Percentiles rank a stretch among this genome's conserved stretches.
These are phyloP conservation scores for Flaveria robusta DNA, from an alignment of 129 eudicot genomes.

Conservation along the genomic window DNA sequence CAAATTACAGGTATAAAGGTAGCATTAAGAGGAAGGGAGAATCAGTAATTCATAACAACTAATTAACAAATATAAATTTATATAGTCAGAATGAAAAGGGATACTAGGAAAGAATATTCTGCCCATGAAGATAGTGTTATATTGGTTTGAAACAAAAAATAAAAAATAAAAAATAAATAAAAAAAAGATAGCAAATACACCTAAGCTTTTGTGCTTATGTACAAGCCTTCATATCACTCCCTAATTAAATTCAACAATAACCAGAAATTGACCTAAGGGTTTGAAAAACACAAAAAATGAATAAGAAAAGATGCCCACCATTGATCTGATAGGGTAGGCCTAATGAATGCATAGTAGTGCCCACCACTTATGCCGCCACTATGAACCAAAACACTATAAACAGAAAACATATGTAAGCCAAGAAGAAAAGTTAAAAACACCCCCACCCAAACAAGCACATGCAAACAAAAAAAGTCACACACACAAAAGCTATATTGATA, in stretches of 20 bases:
- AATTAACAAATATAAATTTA: not conserved
- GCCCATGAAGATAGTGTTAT: not conserved
- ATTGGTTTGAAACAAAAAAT: no score
- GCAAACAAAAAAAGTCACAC: not conserved
- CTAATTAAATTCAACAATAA: no score
- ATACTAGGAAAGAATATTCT: not conserved
- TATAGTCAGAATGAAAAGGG: not conserved
- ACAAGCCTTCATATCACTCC: no score
- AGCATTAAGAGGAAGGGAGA: slow-evolving; percentile 3
- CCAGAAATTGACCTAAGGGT: no score
- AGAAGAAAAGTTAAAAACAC: not conserved
- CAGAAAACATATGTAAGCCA: not conserved
- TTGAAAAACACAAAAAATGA: not conserved
- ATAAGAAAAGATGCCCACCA: slow-evolving; percentile 45
- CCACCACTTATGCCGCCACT: slow-evolving; percentile 99
- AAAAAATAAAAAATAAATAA: no score
- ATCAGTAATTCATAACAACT: slow-evolving; percentile 7
- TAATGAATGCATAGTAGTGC: slow-evolving; percentile 86
- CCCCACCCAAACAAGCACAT: not conserved
- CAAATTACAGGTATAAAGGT: slow-evolving; percentile 17
- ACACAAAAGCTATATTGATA: slow-evolving; percentile 22
- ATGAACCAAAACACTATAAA: slow-evolving; percentile 90
- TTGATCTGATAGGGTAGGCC: slow-evolving; percentile 88
- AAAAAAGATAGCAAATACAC: no score
- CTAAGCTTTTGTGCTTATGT: no score